Evolutionary conservation across 495 filamentous ascomycete species (phyloP), one percentile per base, ranked within the genome.

Genomic region (Glutinoglossum americanum): DNA sequence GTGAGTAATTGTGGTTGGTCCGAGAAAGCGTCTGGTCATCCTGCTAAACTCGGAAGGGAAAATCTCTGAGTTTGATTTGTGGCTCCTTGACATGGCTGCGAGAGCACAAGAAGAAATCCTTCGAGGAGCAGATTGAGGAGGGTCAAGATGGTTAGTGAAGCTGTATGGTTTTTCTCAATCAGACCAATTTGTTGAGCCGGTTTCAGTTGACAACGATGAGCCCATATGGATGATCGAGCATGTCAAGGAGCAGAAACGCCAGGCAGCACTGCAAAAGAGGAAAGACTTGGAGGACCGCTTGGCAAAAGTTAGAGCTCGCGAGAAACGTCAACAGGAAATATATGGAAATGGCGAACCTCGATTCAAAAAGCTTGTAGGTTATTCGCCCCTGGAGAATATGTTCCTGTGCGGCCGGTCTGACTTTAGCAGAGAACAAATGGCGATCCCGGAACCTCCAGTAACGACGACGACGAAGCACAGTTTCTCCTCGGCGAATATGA

Each of bases 61-160:
- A 98, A 79, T 96, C 93, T 1, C 68, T 98, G 19, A 97, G 92
- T 64, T 72, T 98, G 23, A 94, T 98, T 61, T 98, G 92, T 70
- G 83, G 81, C 55, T 80, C 92, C 35, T 70, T 98, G 61, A 96
- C 92, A 0, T 98, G 92, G 93, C 73, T 97, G 9, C 84, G 92
- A 49, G 80, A 88, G 61, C 79, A 88, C 68, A 90, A 94, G 68
- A 77, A 79, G 35, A 74, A 74, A 58, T 69, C 61, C 0, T 81
- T 89, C 59, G 78, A 86, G 53, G 73, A 80, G 23, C 64, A 67
- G 51, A 54, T 71, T 56, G 64, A 70, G 39, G 64, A 57, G 44
- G 64, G 62, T 23, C 51, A 58, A 57, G 54, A 54, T 17, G 61
- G 69, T 69, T 55, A 68, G 4, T 58, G 26, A 1, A 45, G 13